Evolutionary conservation across 2,329 filamentous ascomycete genomes (phyloP), one percentile per base, ranked within the genome.

Genomic region (Botrytis elliptica): DNA sequence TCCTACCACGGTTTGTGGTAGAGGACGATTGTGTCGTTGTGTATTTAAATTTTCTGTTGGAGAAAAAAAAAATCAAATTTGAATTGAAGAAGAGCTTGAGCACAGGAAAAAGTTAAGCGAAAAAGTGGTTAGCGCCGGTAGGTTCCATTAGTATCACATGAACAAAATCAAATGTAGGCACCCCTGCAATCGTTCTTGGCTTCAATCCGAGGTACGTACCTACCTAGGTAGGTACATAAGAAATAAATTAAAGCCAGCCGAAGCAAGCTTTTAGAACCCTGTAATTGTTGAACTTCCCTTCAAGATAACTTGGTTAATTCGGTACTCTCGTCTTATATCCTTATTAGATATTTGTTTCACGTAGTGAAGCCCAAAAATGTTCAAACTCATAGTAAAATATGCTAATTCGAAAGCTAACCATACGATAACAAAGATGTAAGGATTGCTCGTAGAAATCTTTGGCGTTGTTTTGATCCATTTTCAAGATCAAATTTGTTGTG

Each of bases 21-120:
- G 42, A 62, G 55, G 66, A 69, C 66, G 4, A 57, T 46, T 72
- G 62, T 59, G 46, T 65, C 22, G 49, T 18, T 38, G 40, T 12
- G 5, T 72, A 4, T 55, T 46, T 22, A 22, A 29, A 16, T 33
- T 55, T 16, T 40, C 10, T 59, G 29, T 42, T 59, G 38, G 22
- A 29, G 46, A 12, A 52, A 65, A 42, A 29, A 33, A 44, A 44
- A 42, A 29, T 22, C 8, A 33, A 22, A 29, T 36, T 33, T 42
- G 18, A 71, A 40, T 22, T 40, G 59, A 52, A 52, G 33, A 71
- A 71, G 52, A 70, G 69, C 59, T 71, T 49, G 42, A 71, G 59
- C 59, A 71, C 44, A 52, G 57, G 42, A 71, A 71, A 52, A 65
- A 36, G 10, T 42, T 71, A 65, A 71, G 68, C 55, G 68, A 70